phyloP scores from a whole-genome alignment of 23 red algal genomes.

The Cyanidiococcus yangmingshanensis region DNA sequence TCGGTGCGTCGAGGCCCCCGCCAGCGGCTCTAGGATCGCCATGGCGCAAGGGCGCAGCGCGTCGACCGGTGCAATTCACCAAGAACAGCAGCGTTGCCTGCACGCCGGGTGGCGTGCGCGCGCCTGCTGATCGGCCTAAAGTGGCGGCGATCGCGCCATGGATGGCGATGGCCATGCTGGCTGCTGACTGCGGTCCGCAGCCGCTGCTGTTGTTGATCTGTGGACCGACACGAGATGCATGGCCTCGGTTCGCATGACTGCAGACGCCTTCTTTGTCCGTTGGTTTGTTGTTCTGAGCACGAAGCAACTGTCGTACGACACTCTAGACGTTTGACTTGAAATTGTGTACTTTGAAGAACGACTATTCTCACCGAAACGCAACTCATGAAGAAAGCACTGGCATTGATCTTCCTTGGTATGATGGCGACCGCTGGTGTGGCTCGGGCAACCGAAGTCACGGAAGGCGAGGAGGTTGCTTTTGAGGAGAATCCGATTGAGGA shows the following conservation, averaged over 20 bases:
- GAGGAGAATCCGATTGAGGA: background rate
- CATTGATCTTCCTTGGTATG: slow-evolving; percentile 2
- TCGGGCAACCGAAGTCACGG: background rate
- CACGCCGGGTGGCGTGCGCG: background rate
- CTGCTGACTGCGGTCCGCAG: too few species aligned
- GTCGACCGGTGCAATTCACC: background rate
- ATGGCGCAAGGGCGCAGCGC: background rate
- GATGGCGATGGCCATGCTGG: too few species aligned
- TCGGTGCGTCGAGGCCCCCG: too few species aligned
- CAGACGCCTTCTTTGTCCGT: too few species aligned
- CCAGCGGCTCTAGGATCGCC: too few species aligned
- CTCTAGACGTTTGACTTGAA: too few species aligned
- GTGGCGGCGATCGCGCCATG: too few species aligned
- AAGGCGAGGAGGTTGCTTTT: background rate
- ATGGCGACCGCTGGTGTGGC: slow-evolving; percentile 11
- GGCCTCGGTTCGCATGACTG: background rate
- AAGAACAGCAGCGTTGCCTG: background rate
- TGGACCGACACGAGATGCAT: background rate
- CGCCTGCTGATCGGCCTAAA: background rate
- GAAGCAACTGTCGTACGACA: too few species aligned
- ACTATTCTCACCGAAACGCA: too few species aligned
- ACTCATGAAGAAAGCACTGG: slow-evolving; percentile 7
- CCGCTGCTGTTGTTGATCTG: background rate
- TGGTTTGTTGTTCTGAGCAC: too few species aligned
- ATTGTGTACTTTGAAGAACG: too few species aligned